phyloP scores from a whole-genome alignment of 371 early-diverging fungal species.

The Gilbertella persicaria region DNA sequence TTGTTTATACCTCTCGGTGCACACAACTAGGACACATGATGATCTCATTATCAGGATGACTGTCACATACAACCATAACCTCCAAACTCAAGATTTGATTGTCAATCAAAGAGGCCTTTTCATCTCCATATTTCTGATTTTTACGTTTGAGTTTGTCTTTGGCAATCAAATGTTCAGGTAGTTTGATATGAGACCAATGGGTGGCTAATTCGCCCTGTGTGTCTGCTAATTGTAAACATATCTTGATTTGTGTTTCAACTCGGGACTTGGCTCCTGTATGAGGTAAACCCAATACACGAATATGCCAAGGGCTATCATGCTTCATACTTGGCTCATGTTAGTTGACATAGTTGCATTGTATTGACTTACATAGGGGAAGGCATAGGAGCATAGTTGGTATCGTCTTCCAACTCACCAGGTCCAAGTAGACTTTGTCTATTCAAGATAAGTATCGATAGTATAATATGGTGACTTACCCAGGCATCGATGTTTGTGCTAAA shows the following conservation, averaged over 20 bases:
- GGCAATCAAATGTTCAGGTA: conserved; percentile 73
- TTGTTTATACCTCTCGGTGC: conserved; percentile 60
- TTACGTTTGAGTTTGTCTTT: conserved; percentile 61
- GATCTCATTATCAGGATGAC: conserved; percentile 68
- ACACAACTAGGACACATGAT: conserved; percentile 77
- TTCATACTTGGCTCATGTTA: conserved; percentile 16
- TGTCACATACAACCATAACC: conserved; percentile 73
- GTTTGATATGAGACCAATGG: conserved; percentile 67
- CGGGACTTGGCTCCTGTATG: conserved; percentile 74
- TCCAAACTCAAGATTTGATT: conserved; percentile 54
- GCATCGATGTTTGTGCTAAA: conserved; percentile 44
- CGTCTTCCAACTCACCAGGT: conserved; percentile 25
- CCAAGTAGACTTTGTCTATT: conserved; percentile 42
- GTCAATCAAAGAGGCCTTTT: conserved; percentile 32
- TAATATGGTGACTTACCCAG: conserved; percentile 30
- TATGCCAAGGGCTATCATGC: conserved; percentile 41
- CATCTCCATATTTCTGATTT: conserved; percentile 40
- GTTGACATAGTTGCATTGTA: not conserved
- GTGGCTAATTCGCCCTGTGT: conserved; percentile 62
- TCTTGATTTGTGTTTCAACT: conserved; percentile 84
- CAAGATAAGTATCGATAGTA: not conserved
- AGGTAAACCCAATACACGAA: conserved; percentile 71
- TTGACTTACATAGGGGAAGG: conserved; percentile 37
- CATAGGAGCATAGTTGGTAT: conserved; percentile 18
- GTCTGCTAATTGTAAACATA: conserved; percentile 71